A percentile compares a stretch with the other conserved stretches of the same genome.
Evolutionary conservation across 768 basidiomycete genomes (phyloP).

Genomic region (Chalciporus chontae): DNA sequence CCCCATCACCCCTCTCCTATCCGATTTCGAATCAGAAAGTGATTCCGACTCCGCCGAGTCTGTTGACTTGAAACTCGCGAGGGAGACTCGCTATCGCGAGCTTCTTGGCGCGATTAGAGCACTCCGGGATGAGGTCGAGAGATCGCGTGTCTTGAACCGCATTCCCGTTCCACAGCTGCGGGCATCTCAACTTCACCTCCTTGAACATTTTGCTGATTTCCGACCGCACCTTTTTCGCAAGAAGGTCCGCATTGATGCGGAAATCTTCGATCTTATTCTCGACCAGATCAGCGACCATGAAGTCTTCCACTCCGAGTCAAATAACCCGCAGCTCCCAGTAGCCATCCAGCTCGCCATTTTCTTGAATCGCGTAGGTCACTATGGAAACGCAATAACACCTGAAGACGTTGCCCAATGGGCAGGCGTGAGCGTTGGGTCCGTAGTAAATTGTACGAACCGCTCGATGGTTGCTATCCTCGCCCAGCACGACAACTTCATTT

Average conservation of each 20-base stretch:
- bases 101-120: neutral
- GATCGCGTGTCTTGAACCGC: neutral
- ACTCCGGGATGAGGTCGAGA: neutral
- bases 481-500: neutral
- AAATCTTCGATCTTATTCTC: slow-evolving; percentile 23
- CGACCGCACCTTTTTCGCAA: slow-evolving; percentile 21
- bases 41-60: neutral
- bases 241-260: slow-evolving; percentile 22
- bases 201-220: slow-evolving; percentile 2
- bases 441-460: slow-evolving; percentile 3
- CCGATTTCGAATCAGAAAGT: neutral
- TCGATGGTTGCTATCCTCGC: neutral
- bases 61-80: neutral
- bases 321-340: slow-evolving; percentile 23
- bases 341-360: slow-evolving; percentile 30
- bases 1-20: neutral
- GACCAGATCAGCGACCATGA: slow-evolving; percentile 17
- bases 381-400: slow-evolving; percentile 18
- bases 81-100: neutral
- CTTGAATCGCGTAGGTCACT: slow-evolving; percentile 22
- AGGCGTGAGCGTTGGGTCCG: neutral
- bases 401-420: slow-evolving; percentile 11
- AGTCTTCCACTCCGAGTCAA: slow-evolving; percentile 20
- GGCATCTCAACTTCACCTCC: slow-evolving; percentile 3
- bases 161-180: neutral